Percentiles rank a stretch among this genome's conserved stretches.
Evolutionary conservation across 2,329 filamentous ascomycete species (phyloP).

Genomic region (Penicillium expansum): DNA sequence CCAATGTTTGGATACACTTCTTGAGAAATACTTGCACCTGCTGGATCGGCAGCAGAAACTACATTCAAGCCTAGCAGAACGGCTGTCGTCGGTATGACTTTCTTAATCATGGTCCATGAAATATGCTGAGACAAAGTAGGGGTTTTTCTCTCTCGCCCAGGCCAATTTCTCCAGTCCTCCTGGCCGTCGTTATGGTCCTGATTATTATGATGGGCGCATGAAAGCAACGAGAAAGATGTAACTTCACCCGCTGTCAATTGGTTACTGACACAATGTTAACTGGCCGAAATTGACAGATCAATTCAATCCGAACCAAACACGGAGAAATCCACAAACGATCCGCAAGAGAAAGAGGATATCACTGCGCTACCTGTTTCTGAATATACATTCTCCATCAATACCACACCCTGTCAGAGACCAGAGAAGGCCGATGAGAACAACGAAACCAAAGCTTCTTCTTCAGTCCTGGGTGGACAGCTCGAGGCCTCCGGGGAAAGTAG

Average conservation of each 20-base stretch:
- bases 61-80: conserved; percentile 37
- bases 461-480: not conserved
- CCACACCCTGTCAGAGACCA: not conserved
- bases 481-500: not conserved
- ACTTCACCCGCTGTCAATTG: not conserved
- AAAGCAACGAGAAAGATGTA: conserved; percentile 46
- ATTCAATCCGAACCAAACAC: conserved; percentile 7
- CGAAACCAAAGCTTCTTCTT: not conserved
- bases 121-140: conserved; percentile 35
- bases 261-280: conserved; percentile 3
- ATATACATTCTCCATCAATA: conserved; percentile 9
- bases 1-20: conserved; percentile 39
- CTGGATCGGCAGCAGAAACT: conserved; percentile 45
- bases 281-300: conserved; percentile 9
- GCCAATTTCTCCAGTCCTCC: conserved; percentile 49
- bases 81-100: conserved; percentile 40
- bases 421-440: conserved; percentile 3
- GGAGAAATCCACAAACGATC: not conserved
- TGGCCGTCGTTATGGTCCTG: conserved; percentile 47
- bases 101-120: not conserved
- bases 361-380: not conserved
- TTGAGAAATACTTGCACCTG: conserved; percentile 45
- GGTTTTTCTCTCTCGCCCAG: conserved; percentile 49
- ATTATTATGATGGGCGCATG: conserved; percentile 53
- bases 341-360: not conserved